A percentile compares a stretch with the other conserved stretches of the same genome.
These are phyloP conservation scores for Thielaviopsis ethacetica DNA, from an alignment of 2,329 filamentous ascomycete species.

Conservation along the genomic window DNA sequence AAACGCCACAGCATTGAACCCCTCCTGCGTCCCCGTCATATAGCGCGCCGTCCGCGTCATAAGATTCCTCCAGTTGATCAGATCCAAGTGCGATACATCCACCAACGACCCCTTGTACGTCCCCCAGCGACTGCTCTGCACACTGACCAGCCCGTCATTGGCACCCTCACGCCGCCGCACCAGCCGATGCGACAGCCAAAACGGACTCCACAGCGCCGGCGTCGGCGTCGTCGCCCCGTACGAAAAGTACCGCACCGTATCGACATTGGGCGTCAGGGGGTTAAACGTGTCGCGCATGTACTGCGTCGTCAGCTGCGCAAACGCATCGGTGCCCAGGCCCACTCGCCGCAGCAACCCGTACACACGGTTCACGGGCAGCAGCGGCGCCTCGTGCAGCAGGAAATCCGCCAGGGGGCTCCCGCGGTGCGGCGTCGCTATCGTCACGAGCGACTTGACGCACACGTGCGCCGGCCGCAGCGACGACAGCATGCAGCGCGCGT, in stretches of 20 bases:
- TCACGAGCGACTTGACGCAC: slow-evolving; percentile 34
- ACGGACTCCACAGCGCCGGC: slow-evolving; percentile 49
- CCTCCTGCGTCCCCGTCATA: slow-evolving; percentile 35
- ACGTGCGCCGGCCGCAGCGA: slow-evolving; percentile 31
- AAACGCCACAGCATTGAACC: slow-evolving; percentile 52
- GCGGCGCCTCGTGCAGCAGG: slow-evolving; percentile 28
- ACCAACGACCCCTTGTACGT: slow-evolving; percentile 47
- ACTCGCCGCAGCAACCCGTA: slow-evolving; percentile 34
- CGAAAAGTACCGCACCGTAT: slow-evolving; percentile 41
- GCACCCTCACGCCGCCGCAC: slow-evolving; percentile 36
- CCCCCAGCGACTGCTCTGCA: slow-evolving; percentile 45
- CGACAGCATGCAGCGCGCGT: slow-evolving; percentile 49
- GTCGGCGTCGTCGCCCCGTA: slow-evolving; percentile 36
- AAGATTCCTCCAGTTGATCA: slow-evolving; percentile 53
- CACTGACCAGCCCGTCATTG: slow-evolving; percentile 54
- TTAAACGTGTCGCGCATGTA: slow-evolving; percentile 47
- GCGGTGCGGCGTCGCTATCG: slow-evolving; percentile 38
- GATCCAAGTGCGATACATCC: slow-evolving; percentile 44
- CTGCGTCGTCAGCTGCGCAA: slow-evolving; percentile 39
- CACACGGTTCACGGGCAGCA: slow-evolving; percentile 33
- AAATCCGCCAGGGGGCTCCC: slow-evolving; percentile 40
- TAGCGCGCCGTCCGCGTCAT: slow-evolving; percentile 36
- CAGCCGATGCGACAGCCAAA: slow-evolving; percentile 35
- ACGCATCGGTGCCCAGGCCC: slow-evolving; percentile 42
- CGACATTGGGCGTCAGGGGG: slow-evolving; percentile 34